Conservation (phyloP, 208 protist species). For the Zelonia costaricensis region DNA sequence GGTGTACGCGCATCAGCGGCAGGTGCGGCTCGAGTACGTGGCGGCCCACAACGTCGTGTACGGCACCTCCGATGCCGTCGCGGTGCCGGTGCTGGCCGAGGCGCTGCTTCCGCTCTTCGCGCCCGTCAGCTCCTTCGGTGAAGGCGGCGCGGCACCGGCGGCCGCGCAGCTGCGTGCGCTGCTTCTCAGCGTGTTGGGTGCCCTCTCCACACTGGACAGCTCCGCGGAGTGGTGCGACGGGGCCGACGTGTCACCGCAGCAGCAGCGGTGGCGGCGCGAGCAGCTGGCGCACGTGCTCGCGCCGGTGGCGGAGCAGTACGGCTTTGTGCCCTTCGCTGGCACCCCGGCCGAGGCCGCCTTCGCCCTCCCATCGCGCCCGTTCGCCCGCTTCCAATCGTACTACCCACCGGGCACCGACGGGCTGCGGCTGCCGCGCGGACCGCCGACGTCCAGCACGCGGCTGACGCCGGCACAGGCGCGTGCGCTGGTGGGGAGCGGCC, state of each 20-base stretch:
- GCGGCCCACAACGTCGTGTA: slow-evolving; percentile 74
- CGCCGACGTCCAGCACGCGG: not conserved
- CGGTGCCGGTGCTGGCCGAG: slow-evolving; percentile 41
- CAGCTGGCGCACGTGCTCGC: slow-evolving; percentile 17
- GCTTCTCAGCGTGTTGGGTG: slow-evolving; percentile 10
- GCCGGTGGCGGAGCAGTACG: not conserved
- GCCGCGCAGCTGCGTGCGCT: slow-evolving; percentile 5
- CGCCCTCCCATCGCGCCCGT: slow-evolving; percentile 39
- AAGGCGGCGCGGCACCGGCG: not conserved
- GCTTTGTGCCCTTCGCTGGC: not conserved
- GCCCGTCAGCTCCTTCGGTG: slow-evolving; percentile 1
- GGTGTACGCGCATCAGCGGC: slow-evolving; percentile 35
- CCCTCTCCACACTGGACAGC: slow-evolving; percentile 23
- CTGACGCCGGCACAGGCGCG: not conserved
- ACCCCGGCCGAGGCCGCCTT: slow-evolving; percentile 15
- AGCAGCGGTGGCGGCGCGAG: slow-evolving; percentile 13
- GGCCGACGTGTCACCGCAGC: slow-evolving; percentile 3
- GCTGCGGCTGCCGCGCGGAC: slow-evolving; percentile 19
- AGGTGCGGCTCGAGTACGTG: slow-evolving; percentile 57
- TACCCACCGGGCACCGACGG: slow-evolving; percentile 71
- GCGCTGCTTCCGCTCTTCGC: slow-evolving; percentile 52
- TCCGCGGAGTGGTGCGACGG: slow-evolving; percentile 1
- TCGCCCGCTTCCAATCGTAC: slow-evolving; percentile 38
- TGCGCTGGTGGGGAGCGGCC: slow-evolving; percentile 2
- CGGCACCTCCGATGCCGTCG: slow-evolving; percentile 45